These are phyloP conservation scores for Aspergillus affinis DNA, from an alignment of 495 filamentous ascomycete species.

Conservation along the genomic window DNA sequence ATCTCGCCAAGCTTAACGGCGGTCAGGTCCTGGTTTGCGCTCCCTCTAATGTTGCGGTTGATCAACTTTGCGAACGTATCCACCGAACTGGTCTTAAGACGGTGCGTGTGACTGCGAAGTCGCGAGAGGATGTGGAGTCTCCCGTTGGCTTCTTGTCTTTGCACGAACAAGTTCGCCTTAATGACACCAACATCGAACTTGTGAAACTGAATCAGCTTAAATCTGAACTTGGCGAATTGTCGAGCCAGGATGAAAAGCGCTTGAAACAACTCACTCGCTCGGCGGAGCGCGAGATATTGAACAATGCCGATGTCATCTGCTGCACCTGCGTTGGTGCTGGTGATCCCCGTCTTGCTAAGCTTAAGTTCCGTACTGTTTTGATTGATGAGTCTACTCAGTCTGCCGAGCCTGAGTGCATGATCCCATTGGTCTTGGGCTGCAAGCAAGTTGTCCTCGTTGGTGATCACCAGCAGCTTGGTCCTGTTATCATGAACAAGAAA, in stretches of 20 bases:
- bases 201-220: conserved; percentile 91
- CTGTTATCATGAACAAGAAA: conserved; percentile 99
- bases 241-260: conserved; percentile 96
- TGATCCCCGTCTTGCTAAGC: conserved; percentile 90
- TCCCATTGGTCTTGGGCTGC: conserved; percentile 93
- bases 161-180: conserved; percentile 96
- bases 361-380: conserved; percentile 96
- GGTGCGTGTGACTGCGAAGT: conserved; percentile 97
- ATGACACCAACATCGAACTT: conserved; percentile 92
- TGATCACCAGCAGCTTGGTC: conserved; percentile 97
- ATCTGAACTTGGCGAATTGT: conserved; percentile 84
- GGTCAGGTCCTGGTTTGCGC: conserved; percentile 96
- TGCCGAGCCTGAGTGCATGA: conserved; percentile 99
- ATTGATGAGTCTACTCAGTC: conserved; percentile 99
- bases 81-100: conserved; percentile 93
- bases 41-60: conserved; percentile 97
- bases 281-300: conserved; percentile 93
- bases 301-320: conserved; percentile 96
- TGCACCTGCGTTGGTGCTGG: conserved; percentile 98
- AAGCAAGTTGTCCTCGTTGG: conserved; percentile 98
- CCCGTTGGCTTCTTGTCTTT: conserved; percentile 92
- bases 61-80: conserved; percentile 97
- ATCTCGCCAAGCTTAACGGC: conserved; percentile 91
- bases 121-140: conserved; percentile 96
- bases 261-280: conserved; percentile 91